Percentiles rank a stretch among this genome's conserved stretches.
These are phyloP conservation scores for Eucalyptus rudis DNA, from an alignment of 345 rosid species.

Conservation along the genomic window DNA sequence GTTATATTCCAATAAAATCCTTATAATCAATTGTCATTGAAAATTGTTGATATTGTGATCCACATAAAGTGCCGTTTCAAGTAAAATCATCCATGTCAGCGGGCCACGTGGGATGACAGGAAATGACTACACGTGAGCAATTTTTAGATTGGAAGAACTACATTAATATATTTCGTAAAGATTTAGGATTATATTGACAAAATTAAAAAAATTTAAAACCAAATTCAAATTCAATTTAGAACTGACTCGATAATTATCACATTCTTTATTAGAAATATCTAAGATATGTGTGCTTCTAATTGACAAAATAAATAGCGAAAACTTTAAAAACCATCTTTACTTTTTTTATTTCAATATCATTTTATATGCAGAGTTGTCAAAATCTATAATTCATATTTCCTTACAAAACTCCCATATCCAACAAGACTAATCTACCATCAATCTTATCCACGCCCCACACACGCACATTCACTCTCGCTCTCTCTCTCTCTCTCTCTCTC, in stretches of 20 bases:
- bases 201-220: rapidly evolving
- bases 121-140: rapidly evolving
- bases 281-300: not conserved
- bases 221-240: not conserved
- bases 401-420: not conserved
- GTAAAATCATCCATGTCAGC: not conserved
- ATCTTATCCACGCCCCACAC: not conserved
- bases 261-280: not conserved
- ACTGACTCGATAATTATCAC: not conserved
- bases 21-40: rapidly evolving
- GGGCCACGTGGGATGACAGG: rapidly evolving
- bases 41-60: rapidly evolving
- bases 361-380: not conserved
- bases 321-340: not conserved
- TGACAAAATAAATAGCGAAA: not conserved
- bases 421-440: not conserved
- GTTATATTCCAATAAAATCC: rapidly evolving
- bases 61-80: rapidly evolving
- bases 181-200: not conserved
- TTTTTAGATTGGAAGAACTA: rapidly evolving
- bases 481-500: not conserved
- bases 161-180: rapidly evolving
- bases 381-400: not conserved
- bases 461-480: not conserved
- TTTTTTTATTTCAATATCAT: not conserved